Conservation (phyloP, 202 grass and related monocot species). For the Tripidium arundinaceum region DNA sequence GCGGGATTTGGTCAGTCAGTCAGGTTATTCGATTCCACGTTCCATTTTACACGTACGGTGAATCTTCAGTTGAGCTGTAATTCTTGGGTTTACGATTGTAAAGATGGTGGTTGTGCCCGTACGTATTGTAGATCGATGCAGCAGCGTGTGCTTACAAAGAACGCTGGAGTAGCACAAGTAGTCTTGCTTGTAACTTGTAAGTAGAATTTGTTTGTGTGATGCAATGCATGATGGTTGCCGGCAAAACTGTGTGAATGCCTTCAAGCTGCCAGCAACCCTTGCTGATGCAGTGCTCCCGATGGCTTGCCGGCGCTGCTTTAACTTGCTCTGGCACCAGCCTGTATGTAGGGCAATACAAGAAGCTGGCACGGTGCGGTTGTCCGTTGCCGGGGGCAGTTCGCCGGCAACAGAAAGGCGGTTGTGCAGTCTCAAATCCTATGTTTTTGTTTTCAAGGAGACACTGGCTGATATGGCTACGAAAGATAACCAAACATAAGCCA, state of each 20-base stretch:
- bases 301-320: neutral
- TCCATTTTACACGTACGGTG: neutral
- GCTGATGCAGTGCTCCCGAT: neutral
- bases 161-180: neutral
- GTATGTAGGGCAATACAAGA: neutral
- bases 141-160: neutral
- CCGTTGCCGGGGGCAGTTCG: neutral
- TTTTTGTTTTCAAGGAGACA: neutral
- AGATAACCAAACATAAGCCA: too few relatives aligned
- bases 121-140: neutral
- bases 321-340: neutral
- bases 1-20: too few relatives aligned
- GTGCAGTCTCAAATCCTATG: neutral
- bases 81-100: slow-evolving; percentile 30
- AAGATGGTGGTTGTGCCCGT: slow-evolving; percentile 11
- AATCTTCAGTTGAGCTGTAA: neutral
- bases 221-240: neutral
- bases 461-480: too few relatives aligned
- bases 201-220: neutral
- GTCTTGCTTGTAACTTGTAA: neutral
- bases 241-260: neutral
- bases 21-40: neutral
- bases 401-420: neutral
- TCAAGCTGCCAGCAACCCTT: neutral
- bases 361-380: neutral